Base-by-base conservation (phyloP, 805 yeast genomes). In the Dipodascus geniculatus region DNA sequence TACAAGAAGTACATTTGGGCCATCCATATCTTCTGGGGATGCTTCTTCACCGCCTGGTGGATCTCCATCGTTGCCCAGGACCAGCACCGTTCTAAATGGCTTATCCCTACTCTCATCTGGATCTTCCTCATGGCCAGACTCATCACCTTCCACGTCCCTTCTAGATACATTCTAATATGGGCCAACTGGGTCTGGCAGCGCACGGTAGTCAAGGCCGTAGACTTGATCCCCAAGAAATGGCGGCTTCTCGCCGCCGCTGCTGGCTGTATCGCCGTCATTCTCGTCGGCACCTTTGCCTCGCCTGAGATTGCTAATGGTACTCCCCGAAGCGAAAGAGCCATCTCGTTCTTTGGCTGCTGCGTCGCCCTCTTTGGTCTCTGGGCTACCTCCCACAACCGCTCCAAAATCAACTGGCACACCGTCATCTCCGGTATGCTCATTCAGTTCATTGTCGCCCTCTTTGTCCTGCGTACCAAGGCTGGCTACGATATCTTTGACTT, bases 401-500 rank as follows among this genome's bases (percentile, higher is more conserved):
- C 62, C 23, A 69, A 66, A 52, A 71, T 81, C 58, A 70, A 73
- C 54, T 81, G 84, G 83, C 74, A 77, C 58, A 78, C 83, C 2
- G 83, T 81, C 23, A 75, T 78, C 56, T 75, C 78, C 31, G 85
- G 84, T 44, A 71, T 77, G 69, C 73, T 81, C 63, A 74, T 78
- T 71, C 85, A 81, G 64, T 81, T 69, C 61, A 74, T 79, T 55
- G 65, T 81, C 55, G 83, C 84, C 3, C 69, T 81, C 48, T 81
- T 81, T 58, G 85, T 81, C 11, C 70, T 81, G 63, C 70, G 85
- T 62, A 81, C 85, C 20, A 70, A 71, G 60, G 73, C 74, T 48
- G 85, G 85, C 56, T 80, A 75, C 63, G 83, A 80, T 62, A 71
- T 81, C 59, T 81, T 81, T 71, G 76, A 79, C 67, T 81, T 80